Percentiles rank a stretch among this genome's conserved stretches.
Conservation (phyloP, 192 early-diverging fungal genomes). For the Backusella tuberculispora region DNA sequence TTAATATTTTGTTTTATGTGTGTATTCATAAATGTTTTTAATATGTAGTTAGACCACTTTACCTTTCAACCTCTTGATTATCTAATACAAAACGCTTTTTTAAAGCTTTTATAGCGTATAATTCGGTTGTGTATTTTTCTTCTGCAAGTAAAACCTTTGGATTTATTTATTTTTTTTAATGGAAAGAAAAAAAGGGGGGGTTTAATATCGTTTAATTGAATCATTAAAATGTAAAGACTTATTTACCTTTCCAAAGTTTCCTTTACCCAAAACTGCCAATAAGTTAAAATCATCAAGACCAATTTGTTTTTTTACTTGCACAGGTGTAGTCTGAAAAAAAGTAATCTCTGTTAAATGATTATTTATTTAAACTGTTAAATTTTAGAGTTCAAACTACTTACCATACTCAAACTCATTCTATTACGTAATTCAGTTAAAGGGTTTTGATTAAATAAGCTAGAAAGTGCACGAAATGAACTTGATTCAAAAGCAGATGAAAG, state of each 20-base stretch:
- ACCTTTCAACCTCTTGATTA: conserved; percentile 94
- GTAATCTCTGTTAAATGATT: neutral
- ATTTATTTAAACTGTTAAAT: neutral
- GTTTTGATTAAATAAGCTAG: neutral
- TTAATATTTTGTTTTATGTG: too few relatives aligned
- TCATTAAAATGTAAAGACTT: conserved; percentile 60
- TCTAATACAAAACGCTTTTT: conserved; percentile 99
- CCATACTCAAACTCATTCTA: conserved; percentile 4
- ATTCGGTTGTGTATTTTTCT: conserved; percentile 78
- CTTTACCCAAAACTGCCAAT: conserved; percentile 94
- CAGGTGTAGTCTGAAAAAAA: conserved; percentile 30
- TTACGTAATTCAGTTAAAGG: neutral
- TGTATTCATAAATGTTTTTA: too few relatives aligned
- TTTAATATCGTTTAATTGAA: neutral
- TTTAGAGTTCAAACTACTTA: neutral
- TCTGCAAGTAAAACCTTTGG: conserved; percentile 93
- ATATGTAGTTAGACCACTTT: neutral
- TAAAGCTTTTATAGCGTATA: conserved; percentile 98
- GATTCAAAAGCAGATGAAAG: neutral
- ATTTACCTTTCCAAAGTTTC: conserved; percentile 95
- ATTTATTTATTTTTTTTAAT: neutral
- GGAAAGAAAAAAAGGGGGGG: conserved; percentile 8
- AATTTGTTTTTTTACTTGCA: conserved; percentile 59
- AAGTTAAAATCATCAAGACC: conserved; percentile 93
- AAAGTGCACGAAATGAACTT: neutral